Conservation (phyloP, 1,139 yeast species). For the Debaryomyces robertsiae region DNA sequence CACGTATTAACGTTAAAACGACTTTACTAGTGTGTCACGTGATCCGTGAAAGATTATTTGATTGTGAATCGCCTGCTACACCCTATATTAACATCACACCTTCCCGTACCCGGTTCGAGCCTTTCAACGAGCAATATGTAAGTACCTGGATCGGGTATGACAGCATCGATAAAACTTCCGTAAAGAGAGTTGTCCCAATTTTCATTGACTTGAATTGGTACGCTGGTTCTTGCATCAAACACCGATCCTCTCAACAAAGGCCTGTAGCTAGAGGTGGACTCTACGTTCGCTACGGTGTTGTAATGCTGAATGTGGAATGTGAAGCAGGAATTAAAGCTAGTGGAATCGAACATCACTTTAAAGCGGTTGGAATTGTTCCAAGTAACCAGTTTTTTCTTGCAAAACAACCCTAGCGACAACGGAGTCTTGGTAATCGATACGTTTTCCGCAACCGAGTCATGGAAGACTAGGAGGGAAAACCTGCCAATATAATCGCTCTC, state of each 20-base stretch:
- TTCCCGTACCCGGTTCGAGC: constrained; percentile 50
- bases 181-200: constrained; percentile 45
- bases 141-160: constrained; percentile 28
- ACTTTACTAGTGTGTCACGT: background rate
- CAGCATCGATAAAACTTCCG: constrained; percentile 46
- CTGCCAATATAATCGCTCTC: constrained; percentile 18
- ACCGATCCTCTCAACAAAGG: constrained; percentile 49
- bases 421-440: constrained; percentile 24
- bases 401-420: constrained; percentile 40
- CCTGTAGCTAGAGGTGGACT: constrained; percentile 30
- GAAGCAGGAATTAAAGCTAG: constrained; percentile 24
- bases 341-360: constrained; percentile 31
- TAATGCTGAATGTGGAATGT: constrained; percentile 30
- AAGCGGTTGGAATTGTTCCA: constrained; percentile 46
- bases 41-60: background rate
- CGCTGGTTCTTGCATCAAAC: constrained; percentile 32
- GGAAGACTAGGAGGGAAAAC: constrained; percentile 19
- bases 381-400: constrained; percentile 21
- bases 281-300: constrained; percentile 21
- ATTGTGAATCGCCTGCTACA: constrained; percentile 19
- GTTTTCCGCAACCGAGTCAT: constrained; percentile 13
- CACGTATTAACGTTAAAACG: constrained; percentile 2
- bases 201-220: constrained; percentile 37
- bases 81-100: constrained; percentile 41
- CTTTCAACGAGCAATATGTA: constrained; percentile 49